phyloP scores from a whole-genome alignment of 768 basidiomycete species.

The Coprinopsis marcescibilis region DNA sequence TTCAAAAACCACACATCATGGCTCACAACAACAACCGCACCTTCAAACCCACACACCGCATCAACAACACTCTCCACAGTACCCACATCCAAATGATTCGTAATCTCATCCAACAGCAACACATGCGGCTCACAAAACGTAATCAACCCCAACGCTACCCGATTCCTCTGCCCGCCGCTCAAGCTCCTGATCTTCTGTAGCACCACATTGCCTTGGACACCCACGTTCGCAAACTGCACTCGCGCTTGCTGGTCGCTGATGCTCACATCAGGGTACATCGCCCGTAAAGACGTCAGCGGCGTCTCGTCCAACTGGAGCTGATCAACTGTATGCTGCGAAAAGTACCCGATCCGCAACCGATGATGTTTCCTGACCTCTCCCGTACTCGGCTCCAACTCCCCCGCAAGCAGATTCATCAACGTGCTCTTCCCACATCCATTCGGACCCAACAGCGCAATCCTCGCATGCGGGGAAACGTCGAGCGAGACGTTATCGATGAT shows the following conservation, averaged over 20 bases:
- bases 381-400: constrained; percentile 32
- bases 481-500: constrained; percentile 26
- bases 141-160: constrained; percentile 52
- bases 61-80: constrained; percentile 52
- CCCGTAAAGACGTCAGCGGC: constrained; percentile 23
- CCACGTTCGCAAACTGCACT: constrained; percentile 33
- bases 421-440: constrained; percentile 59
- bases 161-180: constrained; percentile 54
- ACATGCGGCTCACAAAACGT: constrained; percentile 51
- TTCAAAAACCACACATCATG: constrained; percentile 46
- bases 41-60: constrained; percentile 44
- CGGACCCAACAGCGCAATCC: constrained; percentile 25
- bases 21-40: constrained; percentile 57
- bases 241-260: constrained; percentile 27
- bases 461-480: constrained; percentile 22
- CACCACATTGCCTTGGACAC: constrained; percentile 38
- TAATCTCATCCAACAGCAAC: constrained; percentile 54
- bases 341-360: constrained; percentile 50
- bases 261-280: constrained; percentile 18
- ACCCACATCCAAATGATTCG: constrained; percentile 62
- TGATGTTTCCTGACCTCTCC: constrained; percentile 52
- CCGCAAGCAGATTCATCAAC: constrained; percentile 41
- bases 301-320: constrained; percentile 30
- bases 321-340: constrained; percentile 59
- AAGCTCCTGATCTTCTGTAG: constrained; percentile 30